A percentile compares a stretch with the other conserved stretches of the same genome.
These are phyloP conservation scores for Trichoderma cornu-damae DNA, from an alignment of 2,329 filamentous ascomycete genomes.

Conservation along the genomic window DNA sequence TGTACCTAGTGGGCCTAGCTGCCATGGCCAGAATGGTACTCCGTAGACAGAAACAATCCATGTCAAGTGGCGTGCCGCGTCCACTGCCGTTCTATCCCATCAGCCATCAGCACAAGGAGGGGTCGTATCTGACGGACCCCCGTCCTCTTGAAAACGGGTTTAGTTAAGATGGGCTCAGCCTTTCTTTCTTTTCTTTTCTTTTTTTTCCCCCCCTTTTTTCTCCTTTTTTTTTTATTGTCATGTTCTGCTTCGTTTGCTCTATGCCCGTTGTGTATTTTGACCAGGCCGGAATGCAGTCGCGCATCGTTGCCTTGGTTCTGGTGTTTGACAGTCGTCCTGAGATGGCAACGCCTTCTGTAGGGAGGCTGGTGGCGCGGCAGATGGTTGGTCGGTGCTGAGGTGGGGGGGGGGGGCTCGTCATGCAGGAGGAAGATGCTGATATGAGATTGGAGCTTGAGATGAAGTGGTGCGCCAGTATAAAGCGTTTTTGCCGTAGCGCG, in stretches of 20 bases:
- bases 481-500: neutral
- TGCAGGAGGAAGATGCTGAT: neutral
- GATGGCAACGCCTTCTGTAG: constrained; percentile 1
- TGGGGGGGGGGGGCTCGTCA: neutral
- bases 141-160: neutral
- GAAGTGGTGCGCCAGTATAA: constrained; percentile 7
- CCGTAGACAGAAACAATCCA: no score
- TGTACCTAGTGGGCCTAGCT: no score
- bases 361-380: neutral
- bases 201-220: no score
- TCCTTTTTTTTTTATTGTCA: no score
- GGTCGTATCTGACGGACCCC: neutral
- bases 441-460: neutral
- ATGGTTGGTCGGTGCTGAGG: constrained; percentile 3
- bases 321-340: neutral
- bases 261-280: neutral
- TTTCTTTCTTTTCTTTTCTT: no score
- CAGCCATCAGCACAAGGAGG: no score
- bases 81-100: neutral
- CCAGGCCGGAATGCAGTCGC: neutral
- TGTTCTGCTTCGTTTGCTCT: neutral
- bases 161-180: neutral
- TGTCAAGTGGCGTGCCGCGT: neutral
- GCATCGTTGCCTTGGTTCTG: neutral
- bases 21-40: no score